Base-by-base conservation (phyloP, 177 flowering plant species). In the Telopea speciosissima region DNA sequence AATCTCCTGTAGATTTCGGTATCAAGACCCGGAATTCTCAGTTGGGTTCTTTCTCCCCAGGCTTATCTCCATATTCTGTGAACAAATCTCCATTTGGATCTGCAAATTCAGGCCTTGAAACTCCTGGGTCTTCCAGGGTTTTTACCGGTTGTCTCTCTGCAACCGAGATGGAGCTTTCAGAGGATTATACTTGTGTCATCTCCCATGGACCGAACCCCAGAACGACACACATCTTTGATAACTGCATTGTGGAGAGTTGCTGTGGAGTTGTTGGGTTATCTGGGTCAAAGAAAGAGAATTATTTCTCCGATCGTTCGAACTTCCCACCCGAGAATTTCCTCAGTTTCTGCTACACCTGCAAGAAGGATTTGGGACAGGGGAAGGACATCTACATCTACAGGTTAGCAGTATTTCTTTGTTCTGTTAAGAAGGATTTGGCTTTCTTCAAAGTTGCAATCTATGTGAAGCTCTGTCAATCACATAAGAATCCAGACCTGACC, bases 341-440 rank as follows among this genome's bases (percentile, higher is more conserved):
- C 56, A 87, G 91, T 78, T 83, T 75, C 76, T 92, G 96, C 68
- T 81, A 80, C 75, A 36, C 74, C 60, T 92, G 97, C 85, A 83
- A 81, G 82, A 90, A 84, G 83, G 81, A 77, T 70, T 89, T 90
- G 66, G 90, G 81, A 8, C 82, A 76, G 65, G 93, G 92, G 28
- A 79, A 86, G 25, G 97, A 92, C 80, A 89, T 90, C 69, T 89
- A 81, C 87, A 92, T 90, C 82, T 90, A 92, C 87, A 88, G 91
- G 97, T 92, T 61, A 58, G 83, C 54, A 68, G n/a, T 14, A 42
- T 12, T 62, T 70, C 23, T 61, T 49, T n/a, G 23, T 24, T 70
- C n/a, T n/a, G n/a, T n/a, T n/a, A n/a, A n/a, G n/a, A n/a, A n/a
- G n/a, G n/a, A n/a, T n/a, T 31, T 2, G 33, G 33, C 33, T 31